phyloP scores from a whole-genome alignment of 2,329 filamentous ascomycete genomes.

The Trichoderma sp. region DNA sequence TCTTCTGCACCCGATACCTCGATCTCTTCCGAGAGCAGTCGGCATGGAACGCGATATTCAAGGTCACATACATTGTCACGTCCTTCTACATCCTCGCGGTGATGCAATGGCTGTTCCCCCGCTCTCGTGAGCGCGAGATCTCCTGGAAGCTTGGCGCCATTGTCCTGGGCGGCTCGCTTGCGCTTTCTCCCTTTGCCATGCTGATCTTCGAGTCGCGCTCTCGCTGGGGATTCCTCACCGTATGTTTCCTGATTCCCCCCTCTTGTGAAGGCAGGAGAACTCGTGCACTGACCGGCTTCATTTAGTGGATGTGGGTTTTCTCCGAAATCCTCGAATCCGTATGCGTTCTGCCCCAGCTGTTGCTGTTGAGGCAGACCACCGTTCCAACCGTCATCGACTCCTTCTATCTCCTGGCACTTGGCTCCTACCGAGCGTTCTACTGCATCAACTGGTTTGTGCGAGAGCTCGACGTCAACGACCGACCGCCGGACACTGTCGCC shows the following conservation, averaged over 20 bases:
- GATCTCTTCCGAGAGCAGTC: constrained; percentile 68
- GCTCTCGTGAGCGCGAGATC: constrained; percentile 86
- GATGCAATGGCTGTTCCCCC: constrained; percentile 84
- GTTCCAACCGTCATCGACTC: constrained; percentile 95
- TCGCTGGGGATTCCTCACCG: constrained; percentile 53
- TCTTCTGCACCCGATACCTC: constrained; percentile 85
- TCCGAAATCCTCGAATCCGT: constrained; percentile 90
- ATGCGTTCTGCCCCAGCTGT: constrained; percentile 85
- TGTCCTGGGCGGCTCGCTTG: constrained; percentile 65
- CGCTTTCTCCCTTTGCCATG: constrained; percentile 72
- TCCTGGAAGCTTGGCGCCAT: constrained; percentile 88
- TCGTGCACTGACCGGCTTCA: constrained; percentile 4
- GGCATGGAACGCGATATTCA: constrained; percentile 77
- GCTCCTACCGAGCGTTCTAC: constrained; percentile 86
- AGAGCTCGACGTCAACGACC: constrained; percentile 59
- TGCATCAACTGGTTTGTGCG: constrained; percentile 88
- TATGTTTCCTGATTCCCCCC: constrained; percentile 39
- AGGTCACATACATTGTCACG: constrained; percentile 83
- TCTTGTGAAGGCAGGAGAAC: background rate
- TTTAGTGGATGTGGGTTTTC: constrained; percentile 80
- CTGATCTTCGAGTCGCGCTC: constrained; percentile 60
- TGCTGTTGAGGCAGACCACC: constrained; percentile 90
- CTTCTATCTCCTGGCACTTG: constrained; percentile 88
- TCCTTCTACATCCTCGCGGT: constrained; percentile 84
- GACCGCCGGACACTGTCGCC: constrained; percentile 68